A percentile compares a stretch with the other conserved stretches of the same genome.
Conservation (phyloP, 106 monocot species). For the Dendrobium huoshanense region DNA sequence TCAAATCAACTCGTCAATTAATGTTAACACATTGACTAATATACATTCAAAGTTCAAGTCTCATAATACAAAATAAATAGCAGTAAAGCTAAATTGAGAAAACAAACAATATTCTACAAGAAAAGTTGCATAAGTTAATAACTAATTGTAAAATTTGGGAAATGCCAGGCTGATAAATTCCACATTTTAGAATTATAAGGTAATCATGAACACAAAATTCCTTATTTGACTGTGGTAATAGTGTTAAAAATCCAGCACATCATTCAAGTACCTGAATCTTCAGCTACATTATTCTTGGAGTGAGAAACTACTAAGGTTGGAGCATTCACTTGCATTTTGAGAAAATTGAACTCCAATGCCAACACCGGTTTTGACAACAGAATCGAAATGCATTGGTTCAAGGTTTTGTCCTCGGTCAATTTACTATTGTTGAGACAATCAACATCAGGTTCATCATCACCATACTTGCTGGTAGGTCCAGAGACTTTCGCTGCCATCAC, state of each 20-base stretch:
- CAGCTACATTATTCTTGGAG: slow-evolving; percentile 11
- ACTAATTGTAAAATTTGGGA: not conserved
- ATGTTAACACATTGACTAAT: too few relatives aligned
- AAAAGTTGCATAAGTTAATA: too few relatives aligned
- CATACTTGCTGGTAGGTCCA: slow-evolving; percentile 7
- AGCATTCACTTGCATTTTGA: slow-evolving; percentile 77
- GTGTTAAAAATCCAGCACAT: not conserved
- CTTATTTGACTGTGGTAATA: not conserved
- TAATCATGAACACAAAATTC: not conserved
- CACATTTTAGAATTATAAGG: not conserved
- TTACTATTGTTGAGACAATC: not conserved
- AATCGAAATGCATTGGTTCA: slow-evolving; percentile 41
- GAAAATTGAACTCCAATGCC: slow-evolving; percentile 62
- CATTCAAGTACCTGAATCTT: slow-evolving; percentile 7
- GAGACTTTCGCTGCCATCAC: slow-evolving; percentile 57
- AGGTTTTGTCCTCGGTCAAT: slow-evolving; percentile 17
- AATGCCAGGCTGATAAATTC: not conserved
- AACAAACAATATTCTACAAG: too few relatives aligned
- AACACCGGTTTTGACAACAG: slow-evolving; percentile 75
- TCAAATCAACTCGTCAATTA: too few relatives aligned
- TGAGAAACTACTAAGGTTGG: slow-evolving; percentile 36
- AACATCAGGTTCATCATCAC: slow-evolving; percentile 2
- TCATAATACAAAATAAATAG: too few relatives aligned
- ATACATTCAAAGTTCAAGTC: too few relatives aligned
- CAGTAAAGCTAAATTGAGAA: too few relatives aligned